phyloP scores from a whole-genome alignment of 2,329 filamentous ascomycete genomes.

The Pseudocercospora eumusae region DNA sequence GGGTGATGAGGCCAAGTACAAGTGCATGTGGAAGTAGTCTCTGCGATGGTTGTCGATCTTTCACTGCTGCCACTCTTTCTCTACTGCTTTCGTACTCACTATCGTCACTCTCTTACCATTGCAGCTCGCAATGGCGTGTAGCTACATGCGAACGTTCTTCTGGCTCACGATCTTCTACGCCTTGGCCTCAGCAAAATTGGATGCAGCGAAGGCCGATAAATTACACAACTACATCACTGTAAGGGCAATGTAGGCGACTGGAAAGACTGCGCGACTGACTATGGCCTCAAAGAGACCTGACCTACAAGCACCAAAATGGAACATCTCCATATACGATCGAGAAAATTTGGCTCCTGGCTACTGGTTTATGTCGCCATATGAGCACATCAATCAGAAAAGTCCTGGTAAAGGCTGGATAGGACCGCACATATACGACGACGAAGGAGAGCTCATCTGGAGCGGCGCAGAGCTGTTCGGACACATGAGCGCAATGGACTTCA shows the following conservation, averaged over 20 bases:
- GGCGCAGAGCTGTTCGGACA: constrained; percentile 12
- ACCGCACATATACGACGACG: constrained; percentile 22
- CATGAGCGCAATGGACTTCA: constrained; percentile 18
- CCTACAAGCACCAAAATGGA: constrained; percentile 19
- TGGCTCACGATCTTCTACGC: not conserved
- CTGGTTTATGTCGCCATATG: constrained; percentile 19
- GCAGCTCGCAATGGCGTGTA: not conserved
- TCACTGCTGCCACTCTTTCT: not conserved
- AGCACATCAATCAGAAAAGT: constrained; percentile 14
- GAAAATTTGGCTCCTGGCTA: constrained; percentile 16
- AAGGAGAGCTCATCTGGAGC: constrained; percentile 21
- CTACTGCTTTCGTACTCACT: constrained; percentile 2
- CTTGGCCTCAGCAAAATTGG: not conserved
- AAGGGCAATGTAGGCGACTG: not conserved
- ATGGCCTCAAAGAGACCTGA: constrained; percentile 15
- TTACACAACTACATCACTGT: not conserved
- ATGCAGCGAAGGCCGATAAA: not conserved
- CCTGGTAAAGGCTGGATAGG: constrained; percentile 21
- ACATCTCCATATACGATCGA: constrained; percentile 17
- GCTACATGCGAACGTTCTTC: not conserved
- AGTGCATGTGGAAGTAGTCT: not conserved
- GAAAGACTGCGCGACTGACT: not conserved
- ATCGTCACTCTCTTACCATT: not conserved
- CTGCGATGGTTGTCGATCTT: not conserved
- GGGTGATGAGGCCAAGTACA: constrained; percentile 6